Conservation (phyloP, 176 grass and related monocot species). For the Typha latifolia region DNA sequence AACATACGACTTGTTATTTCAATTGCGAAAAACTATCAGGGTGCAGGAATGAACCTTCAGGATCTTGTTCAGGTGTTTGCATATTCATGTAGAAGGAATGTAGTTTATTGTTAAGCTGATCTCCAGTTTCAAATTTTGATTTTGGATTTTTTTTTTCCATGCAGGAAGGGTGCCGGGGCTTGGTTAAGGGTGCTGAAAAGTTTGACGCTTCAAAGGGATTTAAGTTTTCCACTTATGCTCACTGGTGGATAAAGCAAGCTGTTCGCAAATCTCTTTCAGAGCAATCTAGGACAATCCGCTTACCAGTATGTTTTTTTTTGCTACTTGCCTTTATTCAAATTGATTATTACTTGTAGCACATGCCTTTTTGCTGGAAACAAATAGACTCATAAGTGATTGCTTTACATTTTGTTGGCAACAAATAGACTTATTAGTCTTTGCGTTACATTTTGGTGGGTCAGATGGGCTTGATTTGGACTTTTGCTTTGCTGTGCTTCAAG, state of each 20-base stretch:
- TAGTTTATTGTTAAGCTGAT: too few relatives aligned
- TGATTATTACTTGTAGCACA: neutral
- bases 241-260: conserved; percentile 96
- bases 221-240: conserved; percentile 90
- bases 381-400: neutral
- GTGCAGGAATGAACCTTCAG: conserved; percentile 41
- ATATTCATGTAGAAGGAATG: neutral
- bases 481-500: too few relatives aligned
- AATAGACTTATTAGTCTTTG: too few relatives aligned
- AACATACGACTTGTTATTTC: conserved; percentile 89
- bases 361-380: neutral
- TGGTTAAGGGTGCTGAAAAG: conserved; percentile 68
- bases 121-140: conserved; percentile 2
- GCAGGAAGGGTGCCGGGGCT: conserved; percentile 74
- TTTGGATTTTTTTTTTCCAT: conserved; percentile 4
- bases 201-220: conserved; percentile 92
- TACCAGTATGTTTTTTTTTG: conserved; percentile 42
- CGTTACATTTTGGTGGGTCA: too few relatives aligned
- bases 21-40: conserved; percentile 63
- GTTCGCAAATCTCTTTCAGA: conserved; percentile 73
- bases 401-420: too few relatives aligned
- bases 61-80: conserved; percentile 74
- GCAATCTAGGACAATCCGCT: conserved; percentile 57
- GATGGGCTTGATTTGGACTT: too few relatives aligned
- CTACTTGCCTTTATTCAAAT: conserved; percentile 2